Evolutionary conservation across 441 rosid species (phyloP).

Genomic region (Flueggea neowawraea): DNA sequence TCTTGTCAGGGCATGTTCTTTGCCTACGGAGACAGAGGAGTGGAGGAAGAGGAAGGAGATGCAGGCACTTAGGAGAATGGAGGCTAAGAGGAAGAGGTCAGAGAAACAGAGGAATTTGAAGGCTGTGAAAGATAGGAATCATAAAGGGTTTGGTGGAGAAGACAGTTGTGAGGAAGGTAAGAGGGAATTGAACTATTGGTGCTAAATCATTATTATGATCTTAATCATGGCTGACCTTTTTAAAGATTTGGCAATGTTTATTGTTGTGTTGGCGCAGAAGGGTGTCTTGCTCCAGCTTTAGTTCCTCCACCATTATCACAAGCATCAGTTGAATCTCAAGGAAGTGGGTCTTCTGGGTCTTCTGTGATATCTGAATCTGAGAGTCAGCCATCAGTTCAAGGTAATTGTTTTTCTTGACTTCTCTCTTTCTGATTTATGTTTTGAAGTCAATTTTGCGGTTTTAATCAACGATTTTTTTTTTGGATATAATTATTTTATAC

Average conservation of each 20-base stretch:
- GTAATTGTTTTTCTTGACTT: slow-evolving; percentile 7
- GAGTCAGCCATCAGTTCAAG: slow-evolving; percentile 32
- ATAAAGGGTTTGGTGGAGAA: slow-evolving; percentile 17
- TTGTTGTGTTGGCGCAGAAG: too few species aligned
- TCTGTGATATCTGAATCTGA: slow-evolving; percentile 34
- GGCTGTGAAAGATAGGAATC: slow-evolving; percentile 25
- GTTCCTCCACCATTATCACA: slow-evolving; percentile 7
- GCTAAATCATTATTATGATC: too few species aligned
- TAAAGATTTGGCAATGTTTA: too few species aligned
- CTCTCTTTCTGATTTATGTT: too few species aligned
- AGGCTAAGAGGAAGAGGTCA: slow-evolving; percentile 80
- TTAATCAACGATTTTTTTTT: too few species aligned
- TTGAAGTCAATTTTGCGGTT: too few species aligned
- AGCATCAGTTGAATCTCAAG: slow-evolving; percentile 44
- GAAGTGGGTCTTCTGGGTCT: slow-evolving; percentile 40
- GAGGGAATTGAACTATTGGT: slow-evolving; percentile 21
- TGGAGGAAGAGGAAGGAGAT: slow-evolving; percentile 79
- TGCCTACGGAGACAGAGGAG: slow-evolving; percentile 69
- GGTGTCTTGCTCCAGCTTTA: too few species aligned
- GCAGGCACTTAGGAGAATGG: slow-evolving; percentile 73
- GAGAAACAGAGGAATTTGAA: slow-evolving; percentile 63
- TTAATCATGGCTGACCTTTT: too few species aligned
- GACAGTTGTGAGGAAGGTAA: slow-evolving; percentile 28
- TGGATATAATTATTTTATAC: too few species aligned
- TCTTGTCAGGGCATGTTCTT: slow-evolving; percentile 56